Percentiles rank a stretch among this genome's conserved stretches.
Conservation (phyloP, 257 asterid species). For the Nicotiana benthamiana region DNA sequence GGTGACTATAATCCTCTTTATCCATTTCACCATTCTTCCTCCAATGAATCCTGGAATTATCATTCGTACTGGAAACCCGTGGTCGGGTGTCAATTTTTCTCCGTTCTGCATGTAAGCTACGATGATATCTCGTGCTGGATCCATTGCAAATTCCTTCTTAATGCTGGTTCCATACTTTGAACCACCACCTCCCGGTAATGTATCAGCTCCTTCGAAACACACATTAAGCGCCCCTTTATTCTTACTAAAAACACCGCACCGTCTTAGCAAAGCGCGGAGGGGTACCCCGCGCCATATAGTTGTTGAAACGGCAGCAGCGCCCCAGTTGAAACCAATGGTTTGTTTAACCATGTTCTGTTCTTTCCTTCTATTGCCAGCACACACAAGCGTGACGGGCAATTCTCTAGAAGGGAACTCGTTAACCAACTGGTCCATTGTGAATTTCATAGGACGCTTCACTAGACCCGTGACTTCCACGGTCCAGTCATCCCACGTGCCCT, state of each 20-base stretch:
- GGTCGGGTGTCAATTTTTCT: slow-evolving; percentile 60
- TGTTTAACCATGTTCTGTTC: slow-evolving; percentile 88
- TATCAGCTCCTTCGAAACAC: slow-evolving; percentile 89
- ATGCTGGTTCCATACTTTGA: slow-evolving; percentile 77
- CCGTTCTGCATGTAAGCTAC: slow-evolving; percentile 94
- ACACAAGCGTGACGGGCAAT: slow-evolving; percentile 72
- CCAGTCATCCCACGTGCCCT: slow-evolving; percentile 60
- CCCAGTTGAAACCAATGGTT: slow-evolving; percentile 93
- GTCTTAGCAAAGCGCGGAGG: slow-evolving; percentile 41
- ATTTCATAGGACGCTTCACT: slow-evolving; percentile 41
- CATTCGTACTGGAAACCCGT: slow-evolving; percentile 80
- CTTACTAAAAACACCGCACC: slow-evolving; percentile 56
- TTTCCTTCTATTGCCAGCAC: slow-evolving; percentile 88
- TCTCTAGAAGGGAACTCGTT: slow-evolving; percentile 47
- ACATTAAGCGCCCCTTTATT: slow-evolving; percentile 53
- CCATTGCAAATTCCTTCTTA: slow-evolving; percentile 69
- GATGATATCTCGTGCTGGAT: slow-evolving; percentile 62
- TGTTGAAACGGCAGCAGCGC: slow-evolving; percentile 73
- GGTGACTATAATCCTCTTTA: slow-evolving; percentile 62
- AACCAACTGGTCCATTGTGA: slow-evolving; percentile 62
- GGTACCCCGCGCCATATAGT: slow-evolving; percentile 93
- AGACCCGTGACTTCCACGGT: slow-evolving; percentile 72
- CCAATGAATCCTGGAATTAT: slow-evolving; percentile 90
- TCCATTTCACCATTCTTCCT: slow-evolving; percentile 97
- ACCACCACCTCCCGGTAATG: slow-evolving; percentile 90